phyloP scores from a whole-genome alignment of 768 basidiomycete genomes.

The Podaxis rugospora region DNA sequence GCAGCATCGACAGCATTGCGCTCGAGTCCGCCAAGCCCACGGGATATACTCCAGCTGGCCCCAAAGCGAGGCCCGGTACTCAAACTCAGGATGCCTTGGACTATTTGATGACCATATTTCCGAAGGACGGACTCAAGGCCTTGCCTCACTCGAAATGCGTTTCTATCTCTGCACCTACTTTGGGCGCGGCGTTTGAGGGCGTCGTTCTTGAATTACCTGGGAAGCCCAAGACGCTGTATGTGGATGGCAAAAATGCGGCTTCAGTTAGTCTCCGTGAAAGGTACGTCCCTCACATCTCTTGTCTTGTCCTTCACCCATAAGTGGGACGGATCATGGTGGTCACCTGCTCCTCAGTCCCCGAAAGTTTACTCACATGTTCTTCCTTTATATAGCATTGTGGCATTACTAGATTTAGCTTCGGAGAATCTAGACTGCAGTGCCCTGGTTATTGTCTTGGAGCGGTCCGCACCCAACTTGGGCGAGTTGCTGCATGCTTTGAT shows the following conservation, averaged over 20 bases:
- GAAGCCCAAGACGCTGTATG: constrained; percentile 72
- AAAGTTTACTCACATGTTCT: constrained; percentile 10
- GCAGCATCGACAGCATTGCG: constrained; percentile 28
- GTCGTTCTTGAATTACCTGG: constrained; percentile 73
- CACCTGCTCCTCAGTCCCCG: neutral
- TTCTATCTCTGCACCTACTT: constrained; percentile 62
- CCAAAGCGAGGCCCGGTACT: neutral
- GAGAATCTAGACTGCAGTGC: constrained; percentile 76
- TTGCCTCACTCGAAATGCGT: constrained; percentile 75
- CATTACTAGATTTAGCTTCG: constrained; percentile 83
- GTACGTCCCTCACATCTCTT: constrained; percentile 31
- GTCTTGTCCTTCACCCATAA: constrained; percentile 1
- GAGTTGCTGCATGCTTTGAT: constrained; percentile 83
- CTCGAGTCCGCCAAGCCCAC: constrained; percentile 38
- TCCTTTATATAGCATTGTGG: constrained; percentile 59
- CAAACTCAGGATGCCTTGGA: constrained; percentile 60
- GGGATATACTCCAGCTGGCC: neutral
- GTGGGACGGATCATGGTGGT: constrained; percentile 10
- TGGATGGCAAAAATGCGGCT: constrained; percentile 79
- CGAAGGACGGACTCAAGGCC: constrained; percentile 61
- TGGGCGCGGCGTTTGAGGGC: constrained; percentile 71
- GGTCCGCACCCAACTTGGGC: constrained; percentile 64
- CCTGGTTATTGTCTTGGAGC: constrained; percentile 77
- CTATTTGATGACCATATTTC: constrained; percentile 77
- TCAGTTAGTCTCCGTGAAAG: constrained; percentile 81